Percentiles rank a stretch among this genome's conserved stretches.
Evolutionary conservation across 2,329 filamentous ascomycete species (phyloP).

Genomic region (Trichophyton verrucosum): DNA sequence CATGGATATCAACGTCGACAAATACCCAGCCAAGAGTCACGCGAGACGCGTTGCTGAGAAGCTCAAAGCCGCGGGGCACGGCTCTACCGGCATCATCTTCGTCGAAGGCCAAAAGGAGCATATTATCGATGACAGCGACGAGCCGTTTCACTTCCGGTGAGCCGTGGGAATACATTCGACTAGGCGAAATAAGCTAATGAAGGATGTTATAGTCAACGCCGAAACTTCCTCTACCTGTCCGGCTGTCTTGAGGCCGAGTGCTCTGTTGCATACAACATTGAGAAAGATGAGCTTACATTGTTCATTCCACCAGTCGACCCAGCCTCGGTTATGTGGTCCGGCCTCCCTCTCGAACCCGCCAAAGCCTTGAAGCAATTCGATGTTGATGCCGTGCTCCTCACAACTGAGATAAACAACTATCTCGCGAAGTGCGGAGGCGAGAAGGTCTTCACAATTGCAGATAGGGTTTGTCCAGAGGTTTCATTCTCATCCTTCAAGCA

Average conservation of each 20-base stretch:
- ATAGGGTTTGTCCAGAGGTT: conserved; percentile 60
- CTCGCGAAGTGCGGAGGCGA: conserved; percentile 40
- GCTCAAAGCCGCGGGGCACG: conserved; percentile 52
- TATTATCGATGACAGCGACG: conserved; percentile 82
- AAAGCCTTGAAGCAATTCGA: conserved; percentile 70
- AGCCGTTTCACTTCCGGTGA: conserved; percentile 66
- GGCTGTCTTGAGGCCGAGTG: conserved; percentile 73
- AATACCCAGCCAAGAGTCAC: conserved; percentile 77
- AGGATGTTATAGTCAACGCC: conserved; percentile 46
- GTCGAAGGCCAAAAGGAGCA: conserved; percentile 72
- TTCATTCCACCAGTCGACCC: conserved; percentile 82
- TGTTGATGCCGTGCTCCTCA: conserved; percentile 63
- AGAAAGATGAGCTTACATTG: conserved; percentile 59
- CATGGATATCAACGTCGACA: conserved; percentile 37
- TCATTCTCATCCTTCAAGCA: conserved; percentile 58
- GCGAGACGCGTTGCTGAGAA: conserved; percentile 70
- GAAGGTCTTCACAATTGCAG: conserved; percentile 62
- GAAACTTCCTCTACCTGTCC: conserved; percentile 89
- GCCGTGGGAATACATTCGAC: neutral
- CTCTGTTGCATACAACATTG: conserved; percentile 68
- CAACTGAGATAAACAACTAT: conserved; percentile 62
- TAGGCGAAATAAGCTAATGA: neutral
- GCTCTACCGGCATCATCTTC: conserved; percentile 65
- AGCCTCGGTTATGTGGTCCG: conserved; percentile 88
- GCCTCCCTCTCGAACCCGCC: conserved; percentile 62